Base-by-base conservation (phyloP, 1,284 basidiomycete genomes). In the Moniliella sp. region DNA sequence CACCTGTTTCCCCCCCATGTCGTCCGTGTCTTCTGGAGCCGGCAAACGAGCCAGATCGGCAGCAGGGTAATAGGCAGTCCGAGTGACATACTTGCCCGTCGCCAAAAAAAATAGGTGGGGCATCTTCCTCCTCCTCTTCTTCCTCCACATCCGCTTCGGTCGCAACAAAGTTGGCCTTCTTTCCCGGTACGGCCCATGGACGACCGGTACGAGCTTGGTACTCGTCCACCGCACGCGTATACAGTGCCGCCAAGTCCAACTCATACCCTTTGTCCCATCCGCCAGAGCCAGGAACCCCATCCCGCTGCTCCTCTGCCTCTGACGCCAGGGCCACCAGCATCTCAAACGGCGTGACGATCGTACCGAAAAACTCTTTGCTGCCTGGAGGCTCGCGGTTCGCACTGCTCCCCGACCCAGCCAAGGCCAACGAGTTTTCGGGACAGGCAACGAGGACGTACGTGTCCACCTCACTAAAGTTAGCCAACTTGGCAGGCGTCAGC, bases 391-490 rank as follows among this genome's bases (percentile, higher is more conserved):
- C 21, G 17, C 37, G 31, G 5, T 11, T 21, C 18, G 13, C 19
- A 27, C 37, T 25, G 4, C 10, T 25, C 30, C n/a, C 10, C 9
- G 36, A 45, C 27, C 34, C 14, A 0, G 76, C 69, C 30, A 91
- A 81, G 11, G 91, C 71, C 23, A 94, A 61, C 31, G 78, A 82
- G 48, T 88, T 88, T 58, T 97, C 88, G 0, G 77, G 76, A 61
- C 88, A 97, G 0, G 86, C 86, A 1, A 93, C 76, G 36, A 94
- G 68, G 4, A 97, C 76, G 50, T 86, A 97, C 50, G 83, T 86
- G 55, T 94, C 88, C 31, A 99, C 76, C 60, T 94, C 86, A 49
- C 81, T 71, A 59, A 94, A 94, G 58, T 97, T 97, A 8, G 77
- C 88, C 18, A 99, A 67, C 55, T 97, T 97, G 11, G 84, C 73